Base-by-base conservation (phyloP, 805 yeast genomes). In the Candida nemodendra region DNA sequence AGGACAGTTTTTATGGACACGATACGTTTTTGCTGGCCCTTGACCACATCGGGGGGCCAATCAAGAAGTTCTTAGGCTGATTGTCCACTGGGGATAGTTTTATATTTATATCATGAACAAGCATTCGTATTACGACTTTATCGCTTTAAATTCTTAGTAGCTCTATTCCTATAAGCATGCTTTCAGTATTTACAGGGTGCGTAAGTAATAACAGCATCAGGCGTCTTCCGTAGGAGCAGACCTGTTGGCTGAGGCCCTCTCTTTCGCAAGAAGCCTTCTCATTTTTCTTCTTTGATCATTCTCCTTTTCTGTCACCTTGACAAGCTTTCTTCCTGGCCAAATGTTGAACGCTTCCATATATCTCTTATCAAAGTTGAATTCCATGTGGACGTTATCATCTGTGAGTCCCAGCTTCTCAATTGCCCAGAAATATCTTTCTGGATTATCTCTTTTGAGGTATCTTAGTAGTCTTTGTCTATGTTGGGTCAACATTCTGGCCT, bases 321-420 rank as follows among this genome's bases (percentile, higher is more conserved):
- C 76, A 62, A 83, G 64, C 34, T 71, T 64, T 62, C 80, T 73
- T 56, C 84, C 90, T 36, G 90, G 91, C 77, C 84, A 84, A 51
- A 84, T 78, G 57, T 79, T 69, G 65, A 74, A 84, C 54, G 82
- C 84, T 62, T 85, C 85, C 78, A 84, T 76, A 66, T 85, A 85
- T 54, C 76, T 78, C 61, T 72, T 80, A 51, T 80, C 85, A 79
- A 86, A 74, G 61, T 78, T 79, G 68, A 91, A 91, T 69, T 90
- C 97, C 55, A 75, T 70, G 38, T 76, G 76, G 17, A 89, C 80
- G 21, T 81, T 81, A 40, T 74, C 81, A 63, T 91, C 98, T 27
- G 84, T 79, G 46, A 91, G 71, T 1, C 98, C 99, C 38, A 91
- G 70, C 63, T 88, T 89, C 53, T 84, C 84, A 44, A 91, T 79